Base-by-base conservation (phyloP, 768 basidiomycete genomes). In the Pilatotrama ljubarskyi region DNA sequence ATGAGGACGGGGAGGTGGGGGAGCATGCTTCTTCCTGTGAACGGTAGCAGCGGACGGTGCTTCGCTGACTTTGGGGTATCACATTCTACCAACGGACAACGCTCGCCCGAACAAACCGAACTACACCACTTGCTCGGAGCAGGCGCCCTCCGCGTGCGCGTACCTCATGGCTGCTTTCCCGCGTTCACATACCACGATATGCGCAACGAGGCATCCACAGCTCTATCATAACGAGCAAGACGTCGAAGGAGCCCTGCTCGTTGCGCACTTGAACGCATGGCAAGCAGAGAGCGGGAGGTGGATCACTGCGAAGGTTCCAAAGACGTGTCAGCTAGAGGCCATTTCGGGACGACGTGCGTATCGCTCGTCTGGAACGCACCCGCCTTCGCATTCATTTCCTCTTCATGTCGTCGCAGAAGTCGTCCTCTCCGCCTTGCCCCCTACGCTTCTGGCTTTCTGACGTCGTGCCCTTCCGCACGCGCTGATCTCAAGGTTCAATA, bases 321-420 rank as follows among this genome's bases (percentile, higher is more conserved):
- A 47, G 18, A 38, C 36, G 44, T 50, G 55, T 57, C 55, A 57
- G 47, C 22, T 37, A 20, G 18, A 29, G 46, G 32, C 46, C 24
- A 29, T 26, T 50, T 24, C 26, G 47, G 55, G 47, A 57, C 55
- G 38, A 48, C 55, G 29, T 49, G 47, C 38, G 32, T 22, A 47
- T 50, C 47, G 55, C 46, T 41, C 38, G 47, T 49, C 55, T 49
- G 25, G 55, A 50, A 57, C 55, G 37, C 55, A 57, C 55, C 38
- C 47, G 18, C 20, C 29, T 18, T 41, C 46, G 13, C n/a, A 17
- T 24, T 37, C 55, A 36, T 40, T 37, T 41, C 55, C 47, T 17
- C 26, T 50, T 32, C 55, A 50, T 57, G 17, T 57, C 38, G 46
- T 26, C 25, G 24, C 24, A 37, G 55, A 57, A 57, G 53, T 37